Conservation (phyloP, 139 green algal genomes). For the Chlamydomonas asymmetrica region DNA sequence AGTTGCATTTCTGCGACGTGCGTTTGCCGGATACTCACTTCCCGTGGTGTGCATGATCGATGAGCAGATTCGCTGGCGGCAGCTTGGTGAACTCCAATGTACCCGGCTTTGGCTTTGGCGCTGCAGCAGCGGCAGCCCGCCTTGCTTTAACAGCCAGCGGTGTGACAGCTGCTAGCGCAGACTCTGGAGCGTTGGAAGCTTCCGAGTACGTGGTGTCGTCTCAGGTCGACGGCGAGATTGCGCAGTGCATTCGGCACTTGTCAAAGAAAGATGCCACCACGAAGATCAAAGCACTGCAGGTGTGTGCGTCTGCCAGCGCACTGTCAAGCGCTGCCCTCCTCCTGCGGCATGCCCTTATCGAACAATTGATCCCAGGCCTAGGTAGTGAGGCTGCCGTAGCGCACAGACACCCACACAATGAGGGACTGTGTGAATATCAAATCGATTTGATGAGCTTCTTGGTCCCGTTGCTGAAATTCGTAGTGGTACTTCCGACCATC, state of each 20-base stretch:
- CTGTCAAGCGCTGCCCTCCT: no score
- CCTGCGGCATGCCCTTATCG: no score
- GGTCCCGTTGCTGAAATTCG: no score
- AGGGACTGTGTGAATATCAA: no score
- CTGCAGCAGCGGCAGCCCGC: not conserved
- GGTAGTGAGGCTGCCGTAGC: no score
- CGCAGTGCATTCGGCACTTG: slow-evolving; percentile 73
- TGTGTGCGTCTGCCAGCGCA: no score
- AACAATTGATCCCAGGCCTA: no score
- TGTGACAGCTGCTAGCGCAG: not conserved
- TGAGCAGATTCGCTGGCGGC: slow-evolving; percentile 38
- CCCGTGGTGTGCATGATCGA: slow-evolving; percentile 17
- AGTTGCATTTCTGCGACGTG: not conserved
- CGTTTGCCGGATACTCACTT: not conserved
- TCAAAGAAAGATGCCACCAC: slow-evolving; percentile 80
- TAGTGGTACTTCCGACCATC: no score
- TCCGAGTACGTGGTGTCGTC: slow-evolving; percentile 27
- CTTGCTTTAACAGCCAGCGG: not conserved
- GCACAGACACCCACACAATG: no score
- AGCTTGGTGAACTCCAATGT: not conserved
- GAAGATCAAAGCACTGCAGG: slow-evolving; percentile 84
- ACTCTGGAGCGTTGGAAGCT: not conserved
- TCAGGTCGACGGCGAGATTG: slow-evolving; percentile 68
- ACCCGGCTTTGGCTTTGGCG: slow-evolving; percentile 45
- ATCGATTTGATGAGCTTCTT: no score